These are phyloP conservation scores for Irpex rosettiformis DNA, from an alignment of 1,284 basidiomycete genomes.

Conservation along the genomic window DNA sequence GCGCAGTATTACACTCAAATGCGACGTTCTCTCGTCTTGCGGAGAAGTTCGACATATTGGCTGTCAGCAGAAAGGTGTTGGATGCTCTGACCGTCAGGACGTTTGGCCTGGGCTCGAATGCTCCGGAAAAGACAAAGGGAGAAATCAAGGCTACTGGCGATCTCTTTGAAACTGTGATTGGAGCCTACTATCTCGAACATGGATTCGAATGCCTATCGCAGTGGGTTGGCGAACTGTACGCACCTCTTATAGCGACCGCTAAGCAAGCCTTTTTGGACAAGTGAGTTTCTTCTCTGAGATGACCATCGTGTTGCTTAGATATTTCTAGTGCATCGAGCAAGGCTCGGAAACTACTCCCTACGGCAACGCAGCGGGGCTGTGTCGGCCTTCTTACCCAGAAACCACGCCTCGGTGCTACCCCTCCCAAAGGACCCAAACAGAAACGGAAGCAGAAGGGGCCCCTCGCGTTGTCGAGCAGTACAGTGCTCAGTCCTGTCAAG, in stretches of 20 bases:
- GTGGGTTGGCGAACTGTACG: constrained; percentile 27
- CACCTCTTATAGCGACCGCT: constrained; percentile 21
- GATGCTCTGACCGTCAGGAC: constrained; percentile 21
- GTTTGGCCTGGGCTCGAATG: constrained; percentile 24
- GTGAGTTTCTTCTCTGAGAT: background rate
- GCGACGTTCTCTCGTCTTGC: constrained; percentile 29
- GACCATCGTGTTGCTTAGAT: background rate
- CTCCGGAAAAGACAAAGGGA: constrained; percentile 15
- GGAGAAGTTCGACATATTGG: constrained; percentile 30
- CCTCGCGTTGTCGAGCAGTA: background rate
- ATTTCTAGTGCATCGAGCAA: background rate
- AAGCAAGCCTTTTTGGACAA: constrained; percentile 15
- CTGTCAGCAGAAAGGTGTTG: constrained; percentile 22
- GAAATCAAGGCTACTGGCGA: constrained; percentile 29
- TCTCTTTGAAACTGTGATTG: constrained; percentile 31
- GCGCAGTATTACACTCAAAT: constrained; percentile 27
- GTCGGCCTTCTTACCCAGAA: background rate
- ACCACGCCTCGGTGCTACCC: background rate
- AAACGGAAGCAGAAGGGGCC: background rate
- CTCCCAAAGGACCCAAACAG: too few species aligned
- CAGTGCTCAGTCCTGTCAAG: background rate
- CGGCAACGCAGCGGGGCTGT: background rate
- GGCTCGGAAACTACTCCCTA: too few species aligned
- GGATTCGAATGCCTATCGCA: constrained; percentile 26
- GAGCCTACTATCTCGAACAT: constrained; percentile 26